These are phyloP conservation scores for Cladophialophora carrionii DNA, from an alignment of 2,329 filamentous ascomycete species.

Conservation along the genomic window DNA sequence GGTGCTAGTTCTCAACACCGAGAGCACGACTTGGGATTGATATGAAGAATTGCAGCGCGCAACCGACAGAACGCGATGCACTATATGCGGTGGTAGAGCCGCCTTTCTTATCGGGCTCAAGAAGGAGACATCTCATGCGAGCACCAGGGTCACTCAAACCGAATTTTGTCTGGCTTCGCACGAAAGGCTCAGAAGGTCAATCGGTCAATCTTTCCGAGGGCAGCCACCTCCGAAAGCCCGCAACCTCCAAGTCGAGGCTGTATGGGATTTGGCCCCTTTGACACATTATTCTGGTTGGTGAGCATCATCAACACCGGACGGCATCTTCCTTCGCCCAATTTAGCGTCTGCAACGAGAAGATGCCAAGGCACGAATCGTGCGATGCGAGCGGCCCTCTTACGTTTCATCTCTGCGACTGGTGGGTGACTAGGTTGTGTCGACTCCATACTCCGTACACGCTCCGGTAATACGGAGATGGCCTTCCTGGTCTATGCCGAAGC, in stretches of 20 bases:
- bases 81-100: background rate
- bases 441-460: background rate
- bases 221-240: background rate
- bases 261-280: background rate
- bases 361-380: background rate
- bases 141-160: background rate
- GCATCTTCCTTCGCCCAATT: background rate
- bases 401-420: conserved; percentile 12
- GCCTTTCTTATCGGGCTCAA: background rate
- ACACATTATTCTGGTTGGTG: background rate
- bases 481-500: conserved; percentile 1
- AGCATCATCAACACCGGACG: background rate
- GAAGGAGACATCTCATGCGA: background rate
- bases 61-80: background rate
- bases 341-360: background rate
- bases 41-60: too few relatives aligned
- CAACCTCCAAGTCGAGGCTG: background rate
- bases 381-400: conserved; percentile 10
- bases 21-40: background rate
- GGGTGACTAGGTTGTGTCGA: background rate
- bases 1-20: background rate
- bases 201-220: background rate
- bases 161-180: background rate
- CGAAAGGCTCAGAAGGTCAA: background rate
- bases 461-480: background rate